Evolutionary conservation across 352 stramenopile species (phyloP).

Genomic region (Nothophytophthora sp.): DNA sequence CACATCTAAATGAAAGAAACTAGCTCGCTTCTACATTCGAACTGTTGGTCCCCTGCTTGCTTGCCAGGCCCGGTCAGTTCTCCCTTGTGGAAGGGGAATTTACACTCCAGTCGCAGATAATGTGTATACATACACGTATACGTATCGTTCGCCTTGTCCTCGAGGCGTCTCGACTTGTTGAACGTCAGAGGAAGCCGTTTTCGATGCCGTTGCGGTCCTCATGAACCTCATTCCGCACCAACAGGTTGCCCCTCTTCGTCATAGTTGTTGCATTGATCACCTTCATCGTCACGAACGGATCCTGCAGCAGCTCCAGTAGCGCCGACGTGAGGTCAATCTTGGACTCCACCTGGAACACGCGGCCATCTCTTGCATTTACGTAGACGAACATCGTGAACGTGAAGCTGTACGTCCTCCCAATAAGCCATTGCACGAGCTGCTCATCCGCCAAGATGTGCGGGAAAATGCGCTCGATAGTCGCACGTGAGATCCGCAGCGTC

Average conservation of each 20-base stretch:
- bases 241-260: conserved; percentile 35
- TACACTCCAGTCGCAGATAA: no score
- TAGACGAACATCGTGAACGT: conserved; percentile 37
- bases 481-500: conserved; percentile 32
- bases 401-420: conserved; percentile 43
- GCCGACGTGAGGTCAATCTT: conserved; percentile 39
- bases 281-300: conserved; percentile 39
- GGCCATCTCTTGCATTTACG: conserved; percentile 21
- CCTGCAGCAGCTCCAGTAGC: conserved; percentile 34
- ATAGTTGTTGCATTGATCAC: conserved; percentile 37
- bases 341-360: conserved; percentile 49
- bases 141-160: no score
- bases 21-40: no score
- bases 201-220: conserved; percentile 37
- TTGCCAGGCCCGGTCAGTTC: no score
- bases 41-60: no score
- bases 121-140: no score
- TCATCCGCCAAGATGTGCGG: conserved; percentile 45
- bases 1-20: no score
- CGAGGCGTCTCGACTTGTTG: no score
- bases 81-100: no score
- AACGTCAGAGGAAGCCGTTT: conserved; percentile 31
- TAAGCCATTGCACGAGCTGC: conserved; percentile 42
- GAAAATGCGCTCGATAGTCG: conserved; percentile 41
- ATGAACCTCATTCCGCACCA: conserved; percentile 24